phyloP scores from a whole-genome alignment of 768 basidiomycete species.

The Collybiopsis luxurians region DNA sequence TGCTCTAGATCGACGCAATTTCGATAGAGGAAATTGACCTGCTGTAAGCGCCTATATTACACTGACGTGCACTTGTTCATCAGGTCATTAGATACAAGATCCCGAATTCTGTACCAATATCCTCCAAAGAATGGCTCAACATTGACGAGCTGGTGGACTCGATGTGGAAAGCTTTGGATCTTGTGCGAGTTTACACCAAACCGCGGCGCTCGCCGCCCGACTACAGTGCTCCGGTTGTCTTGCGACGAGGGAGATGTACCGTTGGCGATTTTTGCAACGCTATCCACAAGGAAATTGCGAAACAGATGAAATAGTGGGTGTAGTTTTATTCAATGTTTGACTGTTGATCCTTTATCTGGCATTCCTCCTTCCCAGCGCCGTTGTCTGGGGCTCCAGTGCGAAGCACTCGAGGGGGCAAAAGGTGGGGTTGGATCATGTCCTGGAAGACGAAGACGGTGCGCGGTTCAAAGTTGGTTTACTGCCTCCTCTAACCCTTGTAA shows the following conservation, averaged over 20 bases:
- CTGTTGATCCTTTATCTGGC: neutral
- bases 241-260: conserved; percentile 59
- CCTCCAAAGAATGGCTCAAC: conserved; percentile 93
- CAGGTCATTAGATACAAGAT: conserved; percentile 75
- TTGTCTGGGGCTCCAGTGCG: conserved; percentile 97
- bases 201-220: conserved; percentile 90
- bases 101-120: conserved; percentile 92
- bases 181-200: conserved; percentile 96
- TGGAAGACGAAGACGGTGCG: conserved; percentile 89
- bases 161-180: conserved; percentile 93
- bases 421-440: conserved; percentile 80
- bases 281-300: conserved; percentile 96
- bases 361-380: conserved; percentile 45
- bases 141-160: conserved; percentile 89
- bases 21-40: conserved; percentile 97
- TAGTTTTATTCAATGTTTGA: neutral
- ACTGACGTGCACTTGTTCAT: neutral
- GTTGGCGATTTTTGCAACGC: conserved; percentile 91
- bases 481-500: conserved; percentile 9
- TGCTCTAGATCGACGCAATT: conserved; percentile 92
- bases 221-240: conserved; percentile 86
- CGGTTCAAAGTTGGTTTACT: conserved; percentile 6
- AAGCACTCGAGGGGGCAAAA: conserved; percentile 97
- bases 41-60: conserved; percentile 42
- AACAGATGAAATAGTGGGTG: conserved; percentile 93